These are phyloP conservation scores for Hortaea werneckii DNA, from an alignment of 2,329 filamentous ascomycete genomes.

Conservation along the genomic window DNA sequence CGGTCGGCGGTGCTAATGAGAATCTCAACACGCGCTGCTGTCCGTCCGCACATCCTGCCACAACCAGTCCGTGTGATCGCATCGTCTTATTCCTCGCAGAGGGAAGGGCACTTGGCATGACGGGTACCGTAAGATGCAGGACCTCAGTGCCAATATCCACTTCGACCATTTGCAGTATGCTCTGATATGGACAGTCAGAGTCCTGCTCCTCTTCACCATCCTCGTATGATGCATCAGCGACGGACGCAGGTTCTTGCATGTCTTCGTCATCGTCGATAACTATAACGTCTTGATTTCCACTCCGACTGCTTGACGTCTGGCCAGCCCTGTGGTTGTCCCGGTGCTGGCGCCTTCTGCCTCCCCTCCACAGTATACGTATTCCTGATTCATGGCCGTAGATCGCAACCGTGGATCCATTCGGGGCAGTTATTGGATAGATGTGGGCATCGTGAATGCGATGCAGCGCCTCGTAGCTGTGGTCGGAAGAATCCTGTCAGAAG, in stretches of 20 bases:
- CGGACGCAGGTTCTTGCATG: slow-evolving; percentile 13
- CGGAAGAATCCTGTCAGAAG: no score
- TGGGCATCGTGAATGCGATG: slow-evolving; percentile 47
- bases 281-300: slow-evolving; percentile 37
- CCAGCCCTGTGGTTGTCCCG: not conserved
- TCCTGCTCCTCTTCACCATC: slow-evolving; percentile 50
- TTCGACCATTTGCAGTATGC: slow-evolving; percentile 45
- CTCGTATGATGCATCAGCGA: slow-evolving; percentile 35
- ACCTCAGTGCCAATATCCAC: slow-evolving; percentile 45
- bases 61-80: slow-evolving; percentile 35
- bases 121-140: slow-evolving; percentile 42
- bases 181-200: slow-evolving; percentile 43
- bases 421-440: slow-evolving; percentile 47
- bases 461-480: slow-evolving; percentile 47
- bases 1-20: slow-evolving; percentile 1
- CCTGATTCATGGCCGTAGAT: slow-evolving; percentile 51
- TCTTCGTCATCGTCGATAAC: slow-evolving; percentile 49
- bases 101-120: slow-evolving; percentile 4
- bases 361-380: slow-evolving; percentile 50
- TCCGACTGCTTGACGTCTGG: slow-evolving; percentile 13
- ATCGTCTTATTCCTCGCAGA: slow-evolving; percentile 17
- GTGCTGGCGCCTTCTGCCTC: slow-evolving; percentile 33
- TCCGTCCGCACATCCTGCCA: slow-evolving; percentile 46
- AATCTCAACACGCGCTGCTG: slow-evolving; percentile 26
- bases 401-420: slow-evolving; percentile 53